These are phyloP conservation scores for Euptelea pleiosperma DNA, from an alignment of 164 flowering plant species.

Conservation along the genomic window DNA sequence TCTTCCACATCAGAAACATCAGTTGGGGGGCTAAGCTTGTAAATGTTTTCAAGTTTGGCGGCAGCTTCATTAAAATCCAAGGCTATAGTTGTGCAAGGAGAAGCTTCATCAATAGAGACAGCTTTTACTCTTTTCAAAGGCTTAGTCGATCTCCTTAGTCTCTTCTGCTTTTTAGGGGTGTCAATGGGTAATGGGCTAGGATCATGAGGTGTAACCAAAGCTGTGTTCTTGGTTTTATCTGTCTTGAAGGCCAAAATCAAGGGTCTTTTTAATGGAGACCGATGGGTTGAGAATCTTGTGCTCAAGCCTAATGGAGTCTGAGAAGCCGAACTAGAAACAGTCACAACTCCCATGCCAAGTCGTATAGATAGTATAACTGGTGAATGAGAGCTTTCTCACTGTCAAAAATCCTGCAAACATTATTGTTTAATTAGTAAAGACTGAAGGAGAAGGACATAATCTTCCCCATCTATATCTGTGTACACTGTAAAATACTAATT, in stretches of 20 bases:
- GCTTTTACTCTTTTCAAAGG: constrained; percentile 46
- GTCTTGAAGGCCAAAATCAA: constrained; percentile 60
- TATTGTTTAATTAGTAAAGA: not conserved
- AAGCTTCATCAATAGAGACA: constrained; percentile 40
- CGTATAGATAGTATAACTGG: not conserved
- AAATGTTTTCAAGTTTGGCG: constrained; percentile 73
- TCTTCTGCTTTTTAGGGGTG: constrained; percentile 40
- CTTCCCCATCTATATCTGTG: too few species aligned
- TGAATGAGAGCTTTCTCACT: not conserved
- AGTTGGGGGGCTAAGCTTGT: constrained; percentile 57
- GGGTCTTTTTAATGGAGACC: constrained; percentile 31
- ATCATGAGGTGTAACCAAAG: constrained; percentile 47
- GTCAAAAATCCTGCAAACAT: constrained; percentile 21
- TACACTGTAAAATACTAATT: too few species aligned
- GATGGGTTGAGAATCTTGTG: constrained; percentile 28
- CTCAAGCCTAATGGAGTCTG: constrained; percentile 55
- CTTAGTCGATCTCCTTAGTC: constrained; percentile 34
- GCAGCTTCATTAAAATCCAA: constrained; percentile 92
- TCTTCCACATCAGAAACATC: constrained; percentile 41
- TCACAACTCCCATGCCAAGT: constrained; percentile 92
- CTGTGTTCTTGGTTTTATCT: constrained; percentile 44
- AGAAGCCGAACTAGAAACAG: constrained; percentile 77
- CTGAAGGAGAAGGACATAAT: too few species aligned
- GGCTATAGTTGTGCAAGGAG: constrained; percentile 45
- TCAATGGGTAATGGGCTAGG: constrained; percentile 43